These are phyloP conservation scores for Xylaria hypoxylon DNA, from an alignment of 2,329 filamentous ascomycete genomes.

Conservation along the genomic window DNA sequence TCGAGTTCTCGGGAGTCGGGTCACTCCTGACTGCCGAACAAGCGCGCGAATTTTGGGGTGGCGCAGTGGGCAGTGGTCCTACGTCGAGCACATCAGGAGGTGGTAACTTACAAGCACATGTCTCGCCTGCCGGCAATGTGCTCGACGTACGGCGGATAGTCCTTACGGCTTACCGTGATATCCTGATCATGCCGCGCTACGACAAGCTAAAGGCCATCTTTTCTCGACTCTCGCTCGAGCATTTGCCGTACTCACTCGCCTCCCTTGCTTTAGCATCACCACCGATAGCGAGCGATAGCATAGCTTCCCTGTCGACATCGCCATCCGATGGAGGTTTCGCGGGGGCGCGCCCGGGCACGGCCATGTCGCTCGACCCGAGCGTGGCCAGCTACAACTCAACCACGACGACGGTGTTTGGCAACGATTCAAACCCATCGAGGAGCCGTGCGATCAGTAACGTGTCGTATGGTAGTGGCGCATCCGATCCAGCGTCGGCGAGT, in stretches of 20 bases:
- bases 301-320: conserved; percentile 63
- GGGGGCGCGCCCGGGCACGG: conserved; percentile 72
- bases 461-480: conserved; percentile 67
- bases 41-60: conserved; percentile 91
- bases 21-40: conserved; percentile 81
- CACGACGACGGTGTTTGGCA: conserved; percentile 81
- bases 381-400: conserved; percentile 84
- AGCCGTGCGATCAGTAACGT: conserved; percentile 90
- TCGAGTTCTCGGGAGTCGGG: conserved; percentile 90
- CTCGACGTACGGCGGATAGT: conserved; percentile 92
- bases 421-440: conserved; percentile 65
- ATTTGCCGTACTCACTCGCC: conserved; percentile 66
- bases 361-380: conserved; percentile 78
- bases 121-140: conserved; percentile 63
- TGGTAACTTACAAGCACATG: conserved; percentile 55
- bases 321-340: conserved; percentile 52
- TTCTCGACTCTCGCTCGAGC: conserved; percentile 88
- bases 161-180: conserved; percentile 87
- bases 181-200: conserved; percentile 87
- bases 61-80: conserved; percentile 63
- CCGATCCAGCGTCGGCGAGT: conserved; percentile 52
- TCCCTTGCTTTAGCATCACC: conserved; percentile 67
- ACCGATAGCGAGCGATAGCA: conserved; percentile 59
- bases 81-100: conserved; percentile 42
- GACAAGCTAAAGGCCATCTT: conserved; percentile 91